Percentiles rank a stretch among this genome's conserved stretches.
These are phyloP conservation scores for Rutidosis leptorrhynchoides DNA, from an alignment of 129 eudicot species.

Conservation along the genomic window DNA sequence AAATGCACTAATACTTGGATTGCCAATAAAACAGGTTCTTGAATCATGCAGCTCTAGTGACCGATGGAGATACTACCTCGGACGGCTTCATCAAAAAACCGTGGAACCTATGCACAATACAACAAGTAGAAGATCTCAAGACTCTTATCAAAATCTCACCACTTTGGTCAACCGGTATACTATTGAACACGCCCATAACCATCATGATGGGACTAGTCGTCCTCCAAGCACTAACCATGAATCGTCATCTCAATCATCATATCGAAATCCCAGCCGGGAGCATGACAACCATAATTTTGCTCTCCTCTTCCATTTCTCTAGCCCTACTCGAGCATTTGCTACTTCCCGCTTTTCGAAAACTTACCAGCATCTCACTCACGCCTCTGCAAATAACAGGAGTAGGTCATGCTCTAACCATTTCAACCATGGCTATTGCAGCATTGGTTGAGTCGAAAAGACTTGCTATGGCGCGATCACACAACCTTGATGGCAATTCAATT, in stretches of 20 bases:
- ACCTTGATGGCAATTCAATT: constrained; percentile 2
- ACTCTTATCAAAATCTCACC: constrained; percentile 40
- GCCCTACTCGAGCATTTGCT: constrained; percentile 36
- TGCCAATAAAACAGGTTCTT: too few species aligned
- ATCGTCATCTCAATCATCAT: constrained; percentile 37
- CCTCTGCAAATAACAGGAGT: constrained; percentile 54
- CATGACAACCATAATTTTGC: constrained; percentile 38
- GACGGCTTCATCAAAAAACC: constrained; percentile 29
- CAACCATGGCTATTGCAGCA: constrained; percentile 64
- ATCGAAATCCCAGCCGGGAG: constrained; percentile 56
- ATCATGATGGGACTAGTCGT: constrained; percentile 41
- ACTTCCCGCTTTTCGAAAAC: constrained; percentile 35
- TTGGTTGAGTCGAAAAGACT: constrained; percentile 59
- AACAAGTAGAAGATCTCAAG: constrained; percentile 58
- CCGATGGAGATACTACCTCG: constrained; percentile 15
- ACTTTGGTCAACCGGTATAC: constrained; percentile 49
- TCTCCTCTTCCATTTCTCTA: constrained; percentile 38
- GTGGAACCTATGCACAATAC: constrained; percentile 47
- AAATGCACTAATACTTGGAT: too few species aligned
- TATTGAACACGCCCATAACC: constrained; percentile 49
- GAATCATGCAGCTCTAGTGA: constrained; percentile 40
- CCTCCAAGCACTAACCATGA: constrained; percentile 66
- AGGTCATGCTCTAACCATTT: constrained; percentile 50
- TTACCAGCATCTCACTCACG: constrained; percentile 30
- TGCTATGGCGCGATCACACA: constrained; percentile 16